Conservation (phyloP, 202 grass and related monocot species). For the Dendrocalamus latiflorus region DNA sequence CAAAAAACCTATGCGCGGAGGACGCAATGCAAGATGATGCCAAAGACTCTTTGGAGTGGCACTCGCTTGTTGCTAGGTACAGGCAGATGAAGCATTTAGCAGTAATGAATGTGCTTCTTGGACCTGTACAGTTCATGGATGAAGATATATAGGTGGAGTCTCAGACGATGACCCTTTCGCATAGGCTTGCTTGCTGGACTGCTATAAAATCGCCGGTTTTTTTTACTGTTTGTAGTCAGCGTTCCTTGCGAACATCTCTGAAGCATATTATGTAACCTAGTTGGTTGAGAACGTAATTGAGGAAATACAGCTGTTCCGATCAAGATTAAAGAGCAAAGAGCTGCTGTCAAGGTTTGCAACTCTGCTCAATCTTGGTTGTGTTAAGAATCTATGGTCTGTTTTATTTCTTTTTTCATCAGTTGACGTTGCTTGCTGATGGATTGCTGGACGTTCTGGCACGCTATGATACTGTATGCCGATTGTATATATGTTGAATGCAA, state of each 20-base stretch:
- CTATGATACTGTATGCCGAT: neutral
- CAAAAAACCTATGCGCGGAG: neutral
- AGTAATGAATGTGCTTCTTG: conserved; percentile 37
- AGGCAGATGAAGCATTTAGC: conserved; percentile 35
- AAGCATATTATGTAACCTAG: too few species aligned
- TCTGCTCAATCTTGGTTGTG: too few species aligned
- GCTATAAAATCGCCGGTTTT: neutral
- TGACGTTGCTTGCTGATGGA: too few species aligned
- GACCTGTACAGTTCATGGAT: conserved; percentile 42
- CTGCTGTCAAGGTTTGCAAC: too few species aligned
- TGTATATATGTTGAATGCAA: neutral
- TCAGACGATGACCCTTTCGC: conserved; percentile 25
- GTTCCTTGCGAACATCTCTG: too few species aligned
- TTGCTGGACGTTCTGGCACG: neutral
- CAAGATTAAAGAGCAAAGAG: neutral
- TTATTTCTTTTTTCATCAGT: too few species aligned
- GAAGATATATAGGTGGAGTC: conserved; percentile 3
- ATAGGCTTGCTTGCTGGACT: conserved; percentile 8
- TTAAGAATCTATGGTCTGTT: too few species aligned
- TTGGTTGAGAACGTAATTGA: conserved; percentile 3
- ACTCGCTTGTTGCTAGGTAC: too few species aligned
- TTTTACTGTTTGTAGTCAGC: neutral
- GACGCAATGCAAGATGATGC: neutral
- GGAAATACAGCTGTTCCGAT: conserved; percentile 7
- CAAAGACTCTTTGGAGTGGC: conserved; percentile 8